A percentile compares a stretch with the other conserved stretches of the same genome.
phyloP scores from a whole-genome alignment of 768 basidiomycete genomes.

The Boletus vermiculosoides region DNA sequence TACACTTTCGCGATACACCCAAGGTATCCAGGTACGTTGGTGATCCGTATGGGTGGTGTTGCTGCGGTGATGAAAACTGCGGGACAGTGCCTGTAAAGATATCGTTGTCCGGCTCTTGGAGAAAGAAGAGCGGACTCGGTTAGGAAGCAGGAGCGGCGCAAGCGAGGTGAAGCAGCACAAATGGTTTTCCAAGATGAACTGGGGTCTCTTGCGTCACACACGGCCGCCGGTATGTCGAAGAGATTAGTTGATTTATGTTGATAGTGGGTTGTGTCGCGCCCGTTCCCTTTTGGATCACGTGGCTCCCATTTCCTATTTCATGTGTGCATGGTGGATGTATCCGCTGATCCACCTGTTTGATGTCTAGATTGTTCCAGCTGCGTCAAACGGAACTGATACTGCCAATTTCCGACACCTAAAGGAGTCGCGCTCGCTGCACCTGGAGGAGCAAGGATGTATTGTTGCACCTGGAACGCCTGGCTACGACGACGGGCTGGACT shows the following conservation, averaged over 20 bases:
- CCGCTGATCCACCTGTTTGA: conserved; percentile 24
- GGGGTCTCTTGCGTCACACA: conserved; percentile 91
- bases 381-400: conserved; percentile 74
- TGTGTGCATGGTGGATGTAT: conserved; percentile 17
- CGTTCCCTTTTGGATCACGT: conserved; percentile 7
- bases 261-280: not conserved
- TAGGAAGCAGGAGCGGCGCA: conserved; percentile 92
- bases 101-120: conserved; percentile 82
- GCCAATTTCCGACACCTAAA: conserved; percentile 89
- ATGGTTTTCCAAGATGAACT: conserved; percentile 96
- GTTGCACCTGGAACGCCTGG: conserved; percentile 40
- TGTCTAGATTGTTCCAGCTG: conserved; percentile 73
- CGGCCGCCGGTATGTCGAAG: conserved; percentile 82
- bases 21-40: conserved; percentile 68
- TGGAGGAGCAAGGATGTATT: conserved; percentile 62
- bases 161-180: conserved; percentile 99
- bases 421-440: conserved; percentile 88
- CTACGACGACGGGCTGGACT: conserved; percentile 44
- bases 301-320: conserved; percentile 11
- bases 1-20: conserved; percentile 82
- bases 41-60: not conserved
- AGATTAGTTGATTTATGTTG: not conserved
- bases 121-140: conserved; percentile 85
- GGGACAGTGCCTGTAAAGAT: conserved; percentile 78
- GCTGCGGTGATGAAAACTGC: conserved; percentile 6